phyloP scores from a whole-genome alignment of 805 yeast species.

The Candida palmyrensis region DNA sequence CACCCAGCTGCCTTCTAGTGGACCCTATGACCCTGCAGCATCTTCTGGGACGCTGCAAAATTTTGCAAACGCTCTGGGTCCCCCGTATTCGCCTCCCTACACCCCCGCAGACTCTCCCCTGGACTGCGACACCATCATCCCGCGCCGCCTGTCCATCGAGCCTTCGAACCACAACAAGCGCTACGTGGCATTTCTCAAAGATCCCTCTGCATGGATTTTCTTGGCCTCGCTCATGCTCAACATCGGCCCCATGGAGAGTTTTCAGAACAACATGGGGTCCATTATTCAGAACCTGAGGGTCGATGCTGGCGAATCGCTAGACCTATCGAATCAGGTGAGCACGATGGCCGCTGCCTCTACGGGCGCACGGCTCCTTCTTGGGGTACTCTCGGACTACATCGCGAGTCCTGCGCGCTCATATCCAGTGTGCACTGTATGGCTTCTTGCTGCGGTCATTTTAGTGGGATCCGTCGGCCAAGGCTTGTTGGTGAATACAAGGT shows the following conservation, averaged over 20 bases:
- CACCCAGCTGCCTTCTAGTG: too few relatives aligned
- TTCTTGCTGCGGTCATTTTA: conserved; percentile 19
- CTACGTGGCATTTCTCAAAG: conserved; percentile 38
- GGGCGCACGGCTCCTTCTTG: conserved; percentile 57
- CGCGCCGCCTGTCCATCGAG: conserved; percentile 25
- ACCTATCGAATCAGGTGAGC: conserved; percentile 48
- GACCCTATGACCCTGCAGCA: too few relatives aligned
- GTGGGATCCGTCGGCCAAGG: conserved; percentile 31
- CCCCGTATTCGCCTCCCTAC: conserved; percentile 1
- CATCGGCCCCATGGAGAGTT: conserved; percentile 83
- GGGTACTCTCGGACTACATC: conserved; percentile 62
- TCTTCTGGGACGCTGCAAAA: too few relatives aligned
- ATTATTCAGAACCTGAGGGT: conserved; percentile 40
- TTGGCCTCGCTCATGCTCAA: conserved; percentile 58
- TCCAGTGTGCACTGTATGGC: conserved; percentile 31
- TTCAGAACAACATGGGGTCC: conserved; percentile 77
- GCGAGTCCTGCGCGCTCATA: conserved; percentile 20
- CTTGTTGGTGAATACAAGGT: conserved; percentile 8
- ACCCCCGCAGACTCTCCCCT: conserved; percentile 7
- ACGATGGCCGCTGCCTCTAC: conserved; percentile 67
- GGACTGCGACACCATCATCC: conserved; percentile 21
- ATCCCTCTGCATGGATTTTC: conserved; percentile 60
- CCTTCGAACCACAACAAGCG: conserved; percentile 33
- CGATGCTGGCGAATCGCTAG: conserved; percentile 7
- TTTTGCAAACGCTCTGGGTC: too few relatives aligned